Base-by-base conservation (phyloP, 2,329 filamentous ascomycete species). In the Xylaria polymorpha region DNA sequence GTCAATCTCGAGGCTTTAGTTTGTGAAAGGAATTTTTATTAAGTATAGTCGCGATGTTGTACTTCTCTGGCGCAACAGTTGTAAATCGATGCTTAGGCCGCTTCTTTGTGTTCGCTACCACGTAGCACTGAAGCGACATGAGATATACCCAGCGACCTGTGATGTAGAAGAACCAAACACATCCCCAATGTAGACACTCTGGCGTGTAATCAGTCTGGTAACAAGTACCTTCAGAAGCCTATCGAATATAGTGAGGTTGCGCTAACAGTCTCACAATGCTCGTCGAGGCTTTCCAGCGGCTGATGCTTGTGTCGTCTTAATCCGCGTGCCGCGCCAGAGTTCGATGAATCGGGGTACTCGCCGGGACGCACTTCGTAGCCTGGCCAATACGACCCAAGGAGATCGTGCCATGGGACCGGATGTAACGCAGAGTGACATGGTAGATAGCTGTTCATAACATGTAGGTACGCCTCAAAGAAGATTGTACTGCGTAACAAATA, bases 381-480 rank as follows among this genome's bases (percentile, higher is more conserved):
- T 46, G 15, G 25, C 56, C 56, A 59, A 59, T 59, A 46, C 41
- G 14, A 39, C 53, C 14, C 32, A 39, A 20, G 32, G 14, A 18
- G 44, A 43, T 41, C 1, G 35, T 10, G 14, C 22, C 10, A 35
- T 50, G 41, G 46, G 57, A 22, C 44, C 22, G 25, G 15, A 51
- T 60, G 50, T 20, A 37, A 64, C 53, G 57, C 35, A 15, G 25
- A 58, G 37, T 20, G 15, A 57, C 46, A 64, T 32, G 66, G 29
- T 25, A 50, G 61, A 51, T 53, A 20, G 61, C 10, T 7, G 15
- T n/a, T n/a, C 18, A 53, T 53, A 12, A 63, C 6, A 37, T 22
- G 55, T 20, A 25, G 43, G 46, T 25, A 39, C 50, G 18, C 50
- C 20, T 64, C 48, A 32, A 39, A 25, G 14, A n/a, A 18, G 22